phyloP scores from a whole-genome alignment of 2,329 filamentous ascomycete species.

The Apiospora phragmitis region DNA sequence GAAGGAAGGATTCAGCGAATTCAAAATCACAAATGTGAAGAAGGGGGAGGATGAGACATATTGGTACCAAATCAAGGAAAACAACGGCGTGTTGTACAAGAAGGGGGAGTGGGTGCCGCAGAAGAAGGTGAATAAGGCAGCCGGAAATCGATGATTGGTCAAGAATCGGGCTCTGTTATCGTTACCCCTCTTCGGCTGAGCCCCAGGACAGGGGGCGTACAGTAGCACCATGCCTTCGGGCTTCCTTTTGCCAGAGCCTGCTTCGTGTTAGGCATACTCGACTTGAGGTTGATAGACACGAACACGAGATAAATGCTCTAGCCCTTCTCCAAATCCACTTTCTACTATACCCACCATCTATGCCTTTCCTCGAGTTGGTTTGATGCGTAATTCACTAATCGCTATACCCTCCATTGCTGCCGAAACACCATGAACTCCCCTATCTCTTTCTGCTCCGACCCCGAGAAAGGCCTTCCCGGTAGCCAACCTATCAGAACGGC shows the following conservation, averaged over 20 bases:
- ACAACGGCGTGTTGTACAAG: background rate
- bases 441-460: background rate
- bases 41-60: background rate
- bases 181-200: background rate
- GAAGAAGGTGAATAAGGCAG: background rate
- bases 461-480: background rate
- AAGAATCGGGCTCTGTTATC: background rate
- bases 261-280: background rate
- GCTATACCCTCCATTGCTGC: too few relatives aligned
- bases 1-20: fast-evolving
- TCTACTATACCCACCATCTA: background rate
- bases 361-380: background rate
- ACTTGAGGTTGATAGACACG: background rate
- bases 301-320: background rate
- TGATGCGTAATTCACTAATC: background rate
- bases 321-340: background rate
- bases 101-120: background rate
- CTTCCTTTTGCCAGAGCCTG: background rate
- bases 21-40: background rate
- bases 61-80: background rate
- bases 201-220: background rate
- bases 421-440: background rate
- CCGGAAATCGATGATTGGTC: background rate
- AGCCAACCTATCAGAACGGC: background rate
- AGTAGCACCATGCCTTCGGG: background rate